phyloP scores from a whole-genome alignment of 2,329 filamentous ascomycete genomes.

The Alternaria tenuissima region DNA sequence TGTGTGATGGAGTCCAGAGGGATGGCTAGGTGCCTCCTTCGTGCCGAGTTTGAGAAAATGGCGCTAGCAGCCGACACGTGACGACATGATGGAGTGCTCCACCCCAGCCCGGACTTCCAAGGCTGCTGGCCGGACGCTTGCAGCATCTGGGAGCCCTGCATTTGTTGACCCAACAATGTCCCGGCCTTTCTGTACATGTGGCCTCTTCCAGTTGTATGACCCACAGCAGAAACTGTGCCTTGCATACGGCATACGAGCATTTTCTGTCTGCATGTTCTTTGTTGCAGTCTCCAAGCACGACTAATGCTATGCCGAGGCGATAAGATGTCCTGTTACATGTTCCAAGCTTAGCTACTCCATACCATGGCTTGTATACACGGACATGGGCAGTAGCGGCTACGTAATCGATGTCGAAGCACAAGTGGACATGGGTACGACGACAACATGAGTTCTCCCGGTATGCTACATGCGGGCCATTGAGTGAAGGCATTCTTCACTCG shows the following conservation, averaged over 20 bases:
- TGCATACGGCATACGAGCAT: not conserved
- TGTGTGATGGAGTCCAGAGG: conserved; percentile 12
- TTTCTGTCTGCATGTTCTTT: not conserved
- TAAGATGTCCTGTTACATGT: not conserved
- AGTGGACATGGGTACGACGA: not conserved
- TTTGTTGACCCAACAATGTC: conserved; percentile 2
- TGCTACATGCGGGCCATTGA: not conserved
- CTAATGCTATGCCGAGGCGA: conserved; percentile 11
- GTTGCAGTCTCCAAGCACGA: not conserved
- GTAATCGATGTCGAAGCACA: not conserved
- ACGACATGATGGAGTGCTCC: conserved; percentile 6
- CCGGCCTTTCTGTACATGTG: not conserved
- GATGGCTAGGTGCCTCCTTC: conserved; percentile 11
- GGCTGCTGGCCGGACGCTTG: not conserved
- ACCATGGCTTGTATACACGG: not conserved
- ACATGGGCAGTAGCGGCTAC: conserved; percentile 3
- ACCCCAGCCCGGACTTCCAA: not conserved
- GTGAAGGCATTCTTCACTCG: not conserved
- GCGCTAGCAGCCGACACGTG: conserved; percentile 25
- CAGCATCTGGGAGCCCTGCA: not conserved
- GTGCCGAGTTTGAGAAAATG: conserved; percentile 25
- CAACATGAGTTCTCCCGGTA: not conserved
- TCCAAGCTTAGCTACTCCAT: conserved; percentile 4
- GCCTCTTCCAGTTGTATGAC: not conserved
- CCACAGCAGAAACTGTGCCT: conserved; percentile 8